A percentile compares a stretch with the other conserved stretches of the same genome.
Conservation (phyloP, 176 grass and related monocot genomes). For the Cenchrus purpureus region DNA sequence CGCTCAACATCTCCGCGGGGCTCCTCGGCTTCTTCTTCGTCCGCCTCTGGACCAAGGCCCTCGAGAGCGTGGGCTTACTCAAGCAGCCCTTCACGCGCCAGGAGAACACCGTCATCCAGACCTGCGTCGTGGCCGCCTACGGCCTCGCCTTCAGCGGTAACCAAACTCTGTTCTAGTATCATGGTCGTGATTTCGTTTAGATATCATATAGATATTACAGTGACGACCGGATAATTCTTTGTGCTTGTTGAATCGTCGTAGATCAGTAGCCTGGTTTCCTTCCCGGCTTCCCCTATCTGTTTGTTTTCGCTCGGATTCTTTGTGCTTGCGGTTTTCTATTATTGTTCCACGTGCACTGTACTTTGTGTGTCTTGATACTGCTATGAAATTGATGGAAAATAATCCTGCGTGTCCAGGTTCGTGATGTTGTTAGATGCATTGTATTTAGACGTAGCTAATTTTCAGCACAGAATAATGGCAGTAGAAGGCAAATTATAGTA, state of each 20-base stretch:
- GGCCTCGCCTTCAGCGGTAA: conserved; percentile 86
- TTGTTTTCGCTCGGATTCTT: background rate
- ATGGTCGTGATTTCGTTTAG: background rate
- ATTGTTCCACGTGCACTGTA: background rate
- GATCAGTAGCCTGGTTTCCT: background rate
- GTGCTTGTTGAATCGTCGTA: background rate
- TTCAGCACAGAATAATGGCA: no score
- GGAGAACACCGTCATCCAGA: conserved; percentile 95
- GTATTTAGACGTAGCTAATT: no score
- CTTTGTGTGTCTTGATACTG: background rate
- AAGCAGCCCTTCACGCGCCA: conserved; percentile 73
- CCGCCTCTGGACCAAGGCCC: conserved; percentile 53
- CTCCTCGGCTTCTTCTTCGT: conserved; percentile 90
- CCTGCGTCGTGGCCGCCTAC: conserved; percentile 84
- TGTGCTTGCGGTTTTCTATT: background rate
- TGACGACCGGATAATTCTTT: background rate
- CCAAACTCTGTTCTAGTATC: background rate
- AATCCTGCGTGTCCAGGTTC: no score
- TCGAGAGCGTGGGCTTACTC: conserved; percentile 54
- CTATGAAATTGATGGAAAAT: background rate
- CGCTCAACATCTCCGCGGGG: conserved; percentile 86
- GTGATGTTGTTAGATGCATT: no score
- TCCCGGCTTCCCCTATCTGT: background rate
- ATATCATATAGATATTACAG: background rate
- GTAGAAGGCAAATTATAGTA: no score